Evolutionary conservation across 805 yeast species (phyloP).

Genomic region (Kuraishia cidri): DNA sequence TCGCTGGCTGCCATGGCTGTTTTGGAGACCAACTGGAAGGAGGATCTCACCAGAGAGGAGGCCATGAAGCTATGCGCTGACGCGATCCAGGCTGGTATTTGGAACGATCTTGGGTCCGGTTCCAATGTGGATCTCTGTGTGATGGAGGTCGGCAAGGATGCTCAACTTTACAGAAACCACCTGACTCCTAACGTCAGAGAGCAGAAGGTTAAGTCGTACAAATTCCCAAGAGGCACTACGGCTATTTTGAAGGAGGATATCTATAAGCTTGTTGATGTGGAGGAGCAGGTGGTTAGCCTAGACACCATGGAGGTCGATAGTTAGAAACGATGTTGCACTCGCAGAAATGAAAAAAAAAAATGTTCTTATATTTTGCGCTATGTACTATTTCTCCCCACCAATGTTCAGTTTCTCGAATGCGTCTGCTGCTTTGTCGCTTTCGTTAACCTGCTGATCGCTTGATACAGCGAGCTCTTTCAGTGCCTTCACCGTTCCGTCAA

Average conservation of each 20-base stretch:
- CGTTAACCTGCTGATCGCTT: too few species aligned
- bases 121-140: conserved; percentile 97
- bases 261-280: conserved; percentile 56
- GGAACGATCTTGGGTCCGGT: conserved; percentile 99
- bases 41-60: conserved; percentile 71
- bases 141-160: conserved; percentile 89
- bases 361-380: not conserved
- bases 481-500: conserved; percentile 76
- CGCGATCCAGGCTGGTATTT: conserved; percentile 95
- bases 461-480: conserved; percentile 29
- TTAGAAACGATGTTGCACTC: conserved; percentile 2
- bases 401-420: too few species aligned
- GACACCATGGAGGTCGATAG: conserved; percentile 46
- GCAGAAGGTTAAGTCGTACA: conserved; percentile 73
- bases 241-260: conserved; percentile 67
- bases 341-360: not conserved
- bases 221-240: conserved; percentile 90
- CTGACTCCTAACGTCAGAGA: conserved; percentile 86
- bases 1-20: conserved; percentile 98
- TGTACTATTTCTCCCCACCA: too few species aligned
- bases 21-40: conserved; percentile 80
- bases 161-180: conserved; percentile 77
- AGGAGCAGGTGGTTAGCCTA: conserved; percentile 47
- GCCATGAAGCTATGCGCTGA: conserved; percentile 88
- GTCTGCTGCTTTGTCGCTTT: too few species aligned